Base-by-base conservation (phyloP, 2,329 filamentous ascomycete species). In the Aciculosporium take region DNA sequence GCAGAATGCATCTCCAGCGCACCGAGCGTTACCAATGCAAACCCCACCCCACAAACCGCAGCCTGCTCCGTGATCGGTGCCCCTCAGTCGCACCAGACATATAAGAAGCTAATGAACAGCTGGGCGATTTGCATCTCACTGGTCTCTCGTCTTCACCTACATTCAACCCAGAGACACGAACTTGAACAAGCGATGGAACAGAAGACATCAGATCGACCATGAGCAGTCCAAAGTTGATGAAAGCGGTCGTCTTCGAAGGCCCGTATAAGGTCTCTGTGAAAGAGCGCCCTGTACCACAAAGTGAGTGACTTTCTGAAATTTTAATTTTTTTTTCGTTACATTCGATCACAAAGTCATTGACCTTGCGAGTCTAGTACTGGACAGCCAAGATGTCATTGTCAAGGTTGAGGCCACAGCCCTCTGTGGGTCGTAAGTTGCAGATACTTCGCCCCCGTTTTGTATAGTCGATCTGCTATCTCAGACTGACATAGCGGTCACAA, bases 211-310 rank as follows among this genome's bases (percentile, higher is more conserved):
- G 8, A 27, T n/a, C 30, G 12, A 45, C n/a, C 30, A 58, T 66
- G 58, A 53, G 58, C 39, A 44, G 56, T 6, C 55, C 59, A 23
- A 52, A 54, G 28, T 84, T 74, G 0, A 94, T 95, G 88, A 83
- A 84, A 60, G 86, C 86, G 24, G 84, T 95, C 24, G 74, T 94
- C 41, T 93, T 94, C 64, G 80, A 89, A 47, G 85, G 81, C 2
- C 81, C 83, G 4, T 70, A 74, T 53, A 77, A 84, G 54, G 71
- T 94, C 41, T 79, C 73, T 1, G 63, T 95, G 42, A 81, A 94
- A 62, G 76, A 91, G 45, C 73, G 84, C 17, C 86, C 86, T 0
- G 71, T 89, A 10, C 88, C 88, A 1, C 72, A 75, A 49, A 71
- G 70, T 59, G 50, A 41, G 49, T 30, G 17, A 13, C 2, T 5